These are phyloP conservation scores for Rutstroemia sydowiana DNA, from an alignment of 2,329 filamentous ascomycete genomes.

Conservation along the genomic window DNA sequence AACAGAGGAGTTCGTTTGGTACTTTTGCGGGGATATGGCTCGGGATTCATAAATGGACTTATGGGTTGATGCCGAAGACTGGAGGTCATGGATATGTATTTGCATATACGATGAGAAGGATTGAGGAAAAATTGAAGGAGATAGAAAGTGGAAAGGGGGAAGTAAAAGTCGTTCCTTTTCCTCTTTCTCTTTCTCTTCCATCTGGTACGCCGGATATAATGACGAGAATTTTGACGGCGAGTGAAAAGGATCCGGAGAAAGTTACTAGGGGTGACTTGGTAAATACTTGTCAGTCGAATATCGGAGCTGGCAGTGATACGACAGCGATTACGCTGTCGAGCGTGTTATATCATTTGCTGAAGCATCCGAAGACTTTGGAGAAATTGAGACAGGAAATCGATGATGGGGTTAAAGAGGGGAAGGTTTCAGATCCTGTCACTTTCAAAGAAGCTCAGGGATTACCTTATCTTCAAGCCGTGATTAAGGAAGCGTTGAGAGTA, in stretches of 20 bases:
- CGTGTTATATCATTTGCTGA: constrained; percentile 39
- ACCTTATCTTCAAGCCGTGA: constrained; percentile 42
- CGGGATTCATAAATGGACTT: constrained; percentile 32
- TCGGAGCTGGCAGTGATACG: constrained; percentile 36
- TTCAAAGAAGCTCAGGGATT: constrained; percentile 36
- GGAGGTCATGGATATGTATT: constrained; percentile 17
- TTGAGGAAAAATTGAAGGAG: constrained; percentile 12
- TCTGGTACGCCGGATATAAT: constrained; percentile 34
- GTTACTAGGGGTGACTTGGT: constrained; percentile 31
- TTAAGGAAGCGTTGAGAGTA: constrained; percentile 45
- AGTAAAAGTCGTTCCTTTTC: too few species aligned
- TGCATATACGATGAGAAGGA: constrained; percentile 16
- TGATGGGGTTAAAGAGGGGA: constrained; percentile 11
- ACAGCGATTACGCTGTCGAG: constrained; percentile 41
- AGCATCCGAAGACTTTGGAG: constrained; percentile 21
- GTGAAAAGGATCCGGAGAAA: constrained; percentile 28
- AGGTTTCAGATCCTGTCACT: constrained; percentile 26
- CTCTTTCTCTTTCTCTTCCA: too few species aligned
- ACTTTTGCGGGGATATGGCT: constrained; percentile 37
- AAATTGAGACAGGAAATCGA: constrained; percentile 32
- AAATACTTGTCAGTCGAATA: constrained; percentile 20
- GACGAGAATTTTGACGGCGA: constrained; percentile 35
- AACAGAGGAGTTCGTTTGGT: constrained; percentile 32
- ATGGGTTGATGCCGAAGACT: constrained; percentile 20
- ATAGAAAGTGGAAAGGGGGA: neutral